Conservation (phyloP, 202 grass and related monocot species). For the Cymbopogon flexuosus region DNA sequence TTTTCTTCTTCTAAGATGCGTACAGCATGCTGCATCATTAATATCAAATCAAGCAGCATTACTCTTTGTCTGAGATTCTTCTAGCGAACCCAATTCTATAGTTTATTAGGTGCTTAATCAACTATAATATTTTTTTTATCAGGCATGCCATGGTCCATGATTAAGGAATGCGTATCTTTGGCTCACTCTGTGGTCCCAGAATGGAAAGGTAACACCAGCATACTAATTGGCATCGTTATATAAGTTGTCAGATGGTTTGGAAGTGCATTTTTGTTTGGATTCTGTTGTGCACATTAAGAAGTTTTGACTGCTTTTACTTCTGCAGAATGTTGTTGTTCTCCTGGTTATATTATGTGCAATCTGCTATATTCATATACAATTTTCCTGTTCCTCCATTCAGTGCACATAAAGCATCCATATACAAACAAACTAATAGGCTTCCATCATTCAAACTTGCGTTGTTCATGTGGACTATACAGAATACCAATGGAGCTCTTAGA, state of each 20-base stretch:
- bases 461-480: background rate
- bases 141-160: constrained; percentile 20
- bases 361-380: background rate
- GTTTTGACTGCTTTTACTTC: background rate
- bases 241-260: constrained; percentile 15
- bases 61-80: constrained; percentile 38
- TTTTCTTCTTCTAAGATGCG: constrained; percentile 11
- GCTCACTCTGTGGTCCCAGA: background rate
- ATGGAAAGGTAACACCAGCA: constrained; percentile 13
- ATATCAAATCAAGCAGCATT: constrained; percentile 17
- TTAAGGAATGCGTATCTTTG: constrained; percentile 17
- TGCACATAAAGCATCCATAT: background rate
- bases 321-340: background rate
- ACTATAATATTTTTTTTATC: constrained; percentile 15
- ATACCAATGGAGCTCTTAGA: background rate
- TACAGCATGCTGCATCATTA: background rate
- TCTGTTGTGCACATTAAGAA: background rate
- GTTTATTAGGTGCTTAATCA: constrained; percentile 29
- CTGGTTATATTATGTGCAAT: background rate
- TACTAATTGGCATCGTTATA: background rate
- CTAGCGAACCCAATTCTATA: constrained; percentile 6
- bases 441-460: no score
- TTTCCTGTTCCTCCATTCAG: background rate
- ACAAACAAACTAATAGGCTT: background rate
- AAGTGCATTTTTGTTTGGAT: background rate